Percentiles rank a stretch among this genome's conserved stretches.
Evolutionary conservation across 1,284 basidiomycete genomes (phyloP).

Genomic region (Moesziomyces globuligerus): DNA sequence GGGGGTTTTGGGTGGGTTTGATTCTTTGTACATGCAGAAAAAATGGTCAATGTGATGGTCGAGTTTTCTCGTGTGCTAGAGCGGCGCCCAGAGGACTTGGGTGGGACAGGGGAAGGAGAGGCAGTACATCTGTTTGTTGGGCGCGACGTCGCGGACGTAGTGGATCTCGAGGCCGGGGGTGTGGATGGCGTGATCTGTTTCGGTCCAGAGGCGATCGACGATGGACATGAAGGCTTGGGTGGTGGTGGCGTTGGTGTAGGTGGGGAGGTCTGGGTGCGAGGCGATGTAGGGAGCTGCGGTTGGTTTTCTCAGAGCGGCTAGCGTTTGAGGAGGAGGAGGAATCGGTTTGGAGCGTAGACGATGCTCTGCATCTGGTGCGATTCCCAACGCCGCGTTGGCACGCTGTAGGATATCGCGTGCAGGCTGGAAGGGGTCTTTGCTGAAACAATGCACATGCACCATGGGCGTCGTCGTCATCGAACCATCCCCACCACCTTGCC

Average conservation of each 20-base stretch:
- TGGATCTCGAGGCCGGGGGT: conserved; percentile 71
- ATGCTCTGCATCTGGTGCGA: conserved; percentile 9
- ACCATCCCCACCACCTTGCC: conserved; percentile 10
- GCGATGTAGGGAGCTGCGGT: conserved; percentile 13
- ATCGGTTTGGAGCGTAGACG: conserved; percentile 15
- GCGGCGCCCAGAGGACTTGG: conserved; percentile 54
- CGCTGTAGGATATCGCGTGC: conserved; percentile 55
- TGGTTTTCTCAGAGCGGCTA: conserved; percentile 25
- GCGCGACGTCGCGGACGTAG: conserved; percentile 90
- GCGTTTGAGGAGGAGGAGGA: conserved; percentile 29
- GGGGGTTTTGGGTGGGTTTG: neutral
- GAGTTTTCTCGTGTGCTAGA: neutral
- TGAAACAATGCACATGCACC: conserved; percentile 97
- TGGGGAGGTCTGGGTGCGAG: conserved; percentile 17
- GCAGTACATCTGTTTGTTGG: conserved; percentile 99
- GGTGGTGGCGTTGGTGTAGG: conserved; percentile 1
- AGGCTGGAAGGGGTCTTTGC: conserved; percentile 73
- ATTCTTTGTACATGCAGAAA: neutral
- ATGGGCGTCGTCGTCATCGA: conserved; percentile 74
- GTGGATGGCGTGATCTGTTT: conserved; percentile 3
- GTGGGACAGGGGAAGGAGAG: conserved; percentile 86
- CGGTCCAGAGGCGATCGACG: conserved; percentile 3
- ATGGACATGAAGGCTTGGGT: conserved; percentile 3
- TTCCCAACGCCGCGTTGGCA: conserved; percentile 48
- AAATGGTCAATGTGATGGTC: no score